Evolutionary conservation across 2,329 filamentous ascomycete genomes (phyloP).

Genomic region (Zymoseptoria passerinii): DNA sequence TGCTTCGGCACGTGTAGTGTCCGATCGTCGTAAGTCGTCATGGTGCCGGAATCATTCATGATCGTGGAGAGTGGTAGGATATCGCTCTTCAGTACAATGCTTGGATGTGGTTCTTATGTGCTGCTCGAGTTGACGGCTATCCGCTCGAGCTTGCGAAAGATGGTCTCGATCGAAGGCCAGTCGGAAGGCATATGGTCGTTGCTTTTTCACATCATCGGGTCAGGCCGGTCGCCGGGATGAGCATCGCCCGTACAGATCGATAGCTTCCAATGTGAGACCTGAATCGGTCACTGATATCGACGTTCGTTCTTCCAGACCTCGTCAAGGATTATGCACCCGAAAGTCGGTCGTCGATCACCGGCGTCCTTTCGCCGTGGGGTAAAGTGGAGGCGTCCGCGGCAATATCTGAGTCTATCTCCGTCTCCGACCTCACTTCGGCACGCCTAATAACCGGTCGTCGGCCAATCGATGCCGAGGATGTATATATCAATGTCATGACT

Average conservation of each 20-base stretch:
- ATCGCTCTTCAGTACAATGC: constrained; percentile 5
- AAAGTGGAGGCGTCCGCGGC: not conserved
- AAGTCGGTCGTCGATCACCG: not conserved
- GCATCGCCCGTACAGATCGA: not conserved
- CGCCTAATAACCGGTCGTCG: not conserved
- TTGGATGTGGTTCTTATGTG: constrained; percentile 8
- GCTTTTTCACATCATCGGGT: not conserved
- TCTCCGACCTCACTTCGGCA: not conserved
- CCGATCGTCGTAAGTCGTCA: constrained; percentile 19
- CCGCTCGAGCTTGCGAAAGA: constrained; percentile 13
- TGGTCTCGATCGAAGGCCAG: constrained; percentile 11
- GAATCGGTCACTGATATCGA: not conserved
- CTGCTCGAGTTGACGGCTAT: constrained; percentile 10
- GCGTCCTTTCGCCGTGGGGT: not conserved
- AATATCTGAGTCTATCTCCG: not conserved
- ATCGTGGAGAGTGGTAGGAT: constrained; percentile 10
- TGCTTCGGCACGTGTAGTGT: constrained; percentile 17
- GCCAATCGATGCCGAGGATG: not conserved
- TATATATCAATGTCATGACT: not conserved
- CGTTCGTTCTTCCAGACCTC: not conserved
- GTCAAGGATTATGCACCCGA: not conserved
- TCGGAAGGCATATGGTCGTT: constrained; percentile 8
- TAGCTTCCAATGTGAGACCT: not conserved
- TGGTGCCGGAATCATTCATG: constrained; percentile 11
- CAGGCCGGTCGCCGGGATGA: not conserved